Evolutionary conservation across 768 basidiomycete genomes (phyloP).

Genomic region (Russula abietina): DNA sequence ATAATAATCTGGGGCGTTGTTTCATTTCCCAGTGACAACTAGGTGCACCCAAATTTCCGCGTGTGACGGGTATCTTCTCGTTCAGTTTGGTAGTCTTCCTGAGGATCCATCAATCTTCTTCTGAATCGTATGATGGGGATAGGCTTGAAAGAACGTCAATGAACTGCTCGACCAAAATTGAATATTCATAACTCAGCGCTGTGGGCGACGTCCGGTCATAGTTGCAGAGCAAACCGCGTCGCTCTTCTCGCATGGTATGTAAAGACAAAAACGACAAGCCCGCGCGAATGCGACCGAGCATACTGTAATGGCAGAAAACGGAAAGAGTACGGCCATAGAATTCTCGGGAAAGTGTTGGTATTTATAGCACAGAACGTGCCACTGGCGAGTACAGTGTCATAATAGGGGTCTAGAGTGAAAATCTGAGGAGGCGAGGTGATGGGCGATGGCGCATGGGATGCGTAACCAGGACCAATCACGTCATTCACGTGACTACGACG

Average conservation of each 20-base stretch:
- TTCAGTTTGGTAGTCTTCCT: background rate
- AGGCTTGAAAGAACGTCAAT: background rate
- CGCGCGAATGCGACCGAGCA: no score
- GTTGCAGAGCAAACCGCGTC: background rate
- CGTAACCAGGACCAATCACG: background rate
- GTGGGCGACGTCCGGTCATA: background rate
- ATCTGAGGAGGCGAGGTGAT: no score
- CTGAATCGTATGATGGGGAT: background rate
- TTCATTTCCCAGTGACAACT: background rate
- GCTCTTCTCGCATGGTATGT: background rate
- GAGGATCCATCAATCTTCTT: background rate
- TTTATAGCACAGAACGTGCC: background rate
- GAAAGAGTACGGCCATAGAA: no score
- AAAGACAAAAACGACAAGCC: no score
- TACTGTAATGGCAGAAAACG: no score
- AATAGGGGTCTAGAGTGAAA: no score
- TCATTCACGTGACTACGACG: background rate
- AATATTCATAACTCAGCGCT: background rate
- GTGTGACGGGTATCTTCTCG: background rate
- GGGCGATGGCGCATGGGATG: no score
- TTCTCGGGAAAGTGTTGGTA: background rate
- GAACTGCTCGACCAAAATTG: conserved; percentile 1
- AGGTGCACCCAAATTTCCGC: conserved; percentile 1
- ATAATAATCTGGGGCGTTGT: background rate
- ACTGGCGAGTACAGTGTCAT: background rate